Evolutionary conservation across 2,329 filamentous ascomycete genomes (phyloP), one percentile per base, ranked within the genome.

Genomic region (Fusarium secorum): DNA sequence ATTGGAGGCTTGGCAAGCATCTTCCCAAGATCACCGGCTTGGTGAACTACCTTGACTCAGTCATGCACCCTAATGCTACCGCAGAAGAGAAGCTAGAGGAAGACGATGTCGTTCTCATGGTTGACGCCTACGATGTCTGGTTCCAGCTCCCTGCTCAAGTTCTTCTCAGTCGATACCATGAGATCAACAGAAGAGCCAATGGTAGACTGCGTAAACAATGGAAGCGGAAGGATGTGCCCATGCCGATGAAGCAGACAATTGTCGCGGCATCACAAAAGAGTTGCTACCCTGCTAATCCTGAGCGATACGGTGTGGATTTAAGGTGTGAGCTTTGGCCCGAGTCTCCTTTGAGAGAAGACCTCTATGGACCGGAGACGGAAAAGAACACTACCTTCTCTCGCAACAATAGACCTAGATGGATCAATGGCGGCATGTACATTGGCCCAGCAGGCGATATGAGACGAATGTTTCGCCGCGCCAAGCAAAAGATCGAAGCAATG

Each of bases 401-500:
- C 5, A 5, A 66, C 5, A 28, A 22, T 10, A 30, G 64, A 14
- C 64, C 64, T 0, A 13, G 62, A 0, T 66, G 32, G 35, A 11
- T 66, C 7, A 66, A 66, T 2, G 64, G 64, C 1, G 64, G 64
- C 11, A 53, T 66, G 41, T 39, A 66, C 3, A 53, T 66, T 0
- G 64, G 64, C 0, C 64, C 64, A 5, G 64, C 62, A 26, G 64
- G 64, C 1, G 64, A 66, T 4, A 66, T 66, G 62, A 66, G 64
- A 5, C 7, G 62, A 0, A 3, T 66, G 5, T 66, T 66, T 1
- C 64, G 62, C 11, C 64, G 62, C 3, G 22, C 64, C 4, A n/a
- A 38, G 20, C 13, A 53, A 1, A 33, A 8, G 0, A 39, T 53
- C 22, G 26, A 66, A 5, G 11, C 8, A 1, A 10, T 14, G 0